Base-by-base conservation (phyloP, 768 basidiomycete species). In the Coprinopsis marcescibilis region DNA sequence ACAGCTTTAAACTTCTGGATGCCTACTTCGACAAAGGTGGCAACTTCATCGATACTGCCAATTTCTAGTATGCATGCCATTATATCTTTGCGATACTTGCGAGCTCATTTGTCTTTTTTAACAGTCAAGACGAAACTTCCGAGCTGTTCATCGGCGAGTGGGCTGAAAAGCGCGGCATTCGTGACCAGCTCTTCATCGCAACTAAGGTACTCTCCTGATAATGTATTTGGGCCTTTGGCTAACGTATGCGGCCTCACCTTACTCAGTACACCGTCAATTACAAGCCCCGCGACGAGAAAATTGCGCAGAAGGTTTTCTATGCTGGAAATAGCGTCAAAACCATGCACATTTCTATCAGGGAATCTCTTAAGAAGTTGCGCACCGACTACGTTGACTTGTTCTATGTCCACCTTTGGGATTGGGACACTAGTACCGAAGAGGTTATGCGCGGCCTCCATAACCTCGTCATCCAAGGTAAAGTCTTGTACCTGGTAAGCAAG, bases 361-460 rank as follows among this genome's bases (percentile, higher is more conserved):
- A 60, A 1, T 72, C 70, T 10, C 60, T 78, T 49, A 69, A 69
- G 61, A 73, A 72, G 52, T 64, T 78, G 1, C 59, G 69, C 24
- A 75, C 71, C 0, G 54, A 57, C 2, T 75, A 74, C 46, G 70
- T 76, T 50, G 76, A 79, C 51, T 56, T 76, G 32, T 57, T 74
- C 12, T 75, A 74, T 53, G 42, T 73, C 3, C 70, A 75, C 47
- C 71, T 64, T 62, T 77, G 77, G 77, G 78, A 81, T 54, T 78
- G 64, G 50, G 59, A 66, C 12, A 77, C 75, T 7, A 64, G 65
- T 12, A 65, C 81, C 38, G 71, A 75, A 52, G 81, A 84, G 59
- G 59, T 81, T 24, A 80, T 83, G 77, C 66, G 71, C 38, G 60
- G 65, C 4, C 61, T 84, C 4, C 75, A 83, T 52, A 65, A 65